Evolutionary conservation across 345 rosid genomes (phyloP), one percentile per base, ranked within the genome.

Genomic region (Gossypium ekmanianum): DNA sequence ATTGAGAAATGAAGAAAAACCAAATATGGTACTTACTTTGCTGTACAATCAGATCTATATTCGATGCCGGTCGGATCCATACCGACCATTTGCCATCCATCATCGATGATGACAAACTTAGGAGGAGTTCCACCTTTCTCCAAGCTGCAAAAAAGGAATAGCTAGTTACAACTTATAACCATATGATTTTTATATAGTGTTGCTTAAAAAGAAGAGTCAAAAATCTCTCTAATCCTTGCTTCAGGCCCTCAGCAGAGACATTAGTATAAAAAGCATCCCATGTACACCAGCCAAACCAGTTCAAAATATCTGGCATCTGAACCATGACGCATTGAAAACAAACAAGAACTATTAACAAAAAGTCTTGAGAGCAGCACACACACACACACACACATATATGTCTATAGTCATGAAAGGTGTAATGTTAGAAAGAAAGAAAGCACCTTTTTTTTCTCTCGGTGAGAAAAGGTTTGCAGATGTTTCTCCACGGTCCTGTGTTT

Each of bases 261-360:
- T 87, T 83, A 4, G 89, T 87, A 74, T 89, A 86, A 77, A 87
- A 87, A 73, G 91, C 93, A 78, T 89, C 93, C 91, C 93, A 89
- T 18, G 93, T 89, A 62, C 89, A 89, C 93, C 93, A 89, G 45
- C 91, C 91, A 80, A 89, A 89, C 91, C 91, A 89, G 71, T 89
- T 87, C 77, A 89, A 80, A 85, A 86, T 82, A 75, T 86, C 88
- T 0, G 88, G 93, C 85, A 83, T 84, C 89, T 87, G 77, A 74
- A 61, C 45, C 68, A 77, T 8, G n/a, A 66, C 11, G 43, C 10
- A 70, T 44, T 10, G 24, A 45, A 17, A 51, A 27, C 22, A 48
- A 34, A 22, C 22, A 9, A 52, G 13, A 27, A 9, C 5, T 11
- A 34, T 9, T 45, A 10, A 16, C 44, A 67, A 57, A n/a, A 39